These are phyloP conservation scores for Dryas drummondii DNA, from an alignment of 306 rosid genomes.

Conservation along the genomic window DNA sequence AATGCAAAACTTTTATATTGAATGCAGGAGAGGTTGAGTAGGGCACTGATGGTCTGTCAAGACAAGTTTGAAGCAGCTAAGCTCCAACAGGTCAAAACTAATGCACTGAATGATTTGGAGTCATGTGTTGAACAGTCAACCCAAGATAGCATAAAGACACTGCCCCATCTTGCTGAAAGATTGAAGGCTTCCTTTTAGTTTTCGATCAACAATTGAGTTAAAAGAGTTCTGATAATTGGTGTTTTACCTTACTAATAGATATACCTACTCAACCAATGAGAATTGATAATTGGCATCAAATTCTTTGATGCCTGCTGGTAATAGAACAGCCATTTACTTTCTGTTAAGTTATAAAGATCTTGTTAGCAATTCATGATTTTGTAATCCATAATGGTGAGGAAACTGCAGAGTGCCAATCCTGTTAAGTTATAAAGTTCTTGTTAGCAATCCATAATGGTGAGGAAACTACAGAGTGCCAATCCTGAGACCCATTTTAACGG, in stretches of 20 bases:
- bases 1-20: constrained; percentile 8
- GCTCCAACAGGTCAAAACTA: constrained; percentile 50
- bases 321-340: neutral
- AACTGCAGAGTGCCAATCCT: no score
- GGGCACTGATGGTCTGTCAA: constrained; percentile 92
- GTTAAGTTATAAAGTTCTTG: no score
- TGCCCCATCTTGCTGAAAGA: constrained; percentile 62
- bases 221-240: neutral
- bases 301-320: neutral
- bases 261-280: neutral
- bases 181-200: constrained; percentile 53
- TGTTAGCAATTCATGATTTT: no score
- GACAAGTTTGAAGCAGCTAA: constrained; percentile 82
- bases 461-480: no score
- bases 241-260: neutral
- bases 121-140: constrained; percentile 77
- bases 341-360: neutral
- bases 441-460: no score
- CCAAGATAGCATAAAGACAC: constrained; percentile 59
- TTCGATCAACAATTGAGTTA: constrained; percentile 34
- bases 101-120: constrained; percentile 56
- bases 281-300: constrained; percentile 16
- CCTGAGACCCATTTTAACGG: no score
- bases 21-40: constrained; percentile 78
- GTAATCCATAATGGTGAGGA: neutral